Evolutionary conservation across 176 grass and related monocot species (phyloP), one percentile per base, ranked within the genome.

Genomic region (Musa troglodytarum): DNA sequence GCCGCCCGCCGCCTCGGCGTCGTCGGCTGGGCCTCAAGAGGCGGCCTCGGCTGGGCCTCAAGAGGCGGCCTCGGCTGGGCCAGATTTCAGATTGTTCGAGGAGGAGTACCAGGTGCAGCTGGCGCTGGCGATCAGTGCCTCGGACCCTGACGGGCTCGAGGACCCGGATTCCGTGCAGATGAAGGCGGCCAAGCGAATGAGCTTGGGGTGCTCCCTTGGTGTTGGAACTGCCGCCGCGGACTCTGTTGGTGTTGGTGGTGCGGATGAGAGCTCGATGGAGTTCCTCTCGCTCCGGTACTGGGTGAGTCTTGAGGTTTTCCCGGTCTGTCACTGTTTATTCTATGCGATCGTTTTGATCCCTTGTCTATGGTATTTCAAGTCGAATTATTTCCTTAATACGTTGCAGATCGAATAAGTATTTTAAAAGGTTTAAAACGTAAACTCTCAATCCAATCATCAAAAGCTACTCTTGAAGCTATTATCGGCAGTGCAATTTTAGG

Each of bases 131-230:
- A 91, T 99, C 73, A 94, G 90, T 20, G 83, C 86, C 15, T 94
- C 88, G 11, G 90, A 99, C 76, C 95, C 89, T 54, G 86, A 86
- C 65, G 95, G 90, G 11, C 74, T 94, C 16, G 84, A 94, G 72
- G 95, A 99, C 75, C 81, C 90, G 2, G 95, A 99, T 84, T 91
- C 86, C 67, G 88, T 99, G n/a, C 95, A 99, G 86, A 93, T 99
- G 74, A 89, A 89, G 58, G 95, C 81, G 0, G 95, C 95, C 14
- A 92, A 99, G 88, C 86, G 87, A 73, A 99, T 94, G 77, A 99
- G 95, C 84, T 79, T 99, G 11, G 90, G 90, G 15, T 80, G 78
- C 78, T 64, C 68, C 11, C 9, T 57, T 2, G 53, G 43, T n/a
- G 69, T 65, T 20, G 78, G 69, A 34, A 49, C 69, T 61, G 52